Evolutionary conservation across 192 early-diverging fungal genomes (phyloP).

Genomic region (Irineochytrium annulatum): DNA sequence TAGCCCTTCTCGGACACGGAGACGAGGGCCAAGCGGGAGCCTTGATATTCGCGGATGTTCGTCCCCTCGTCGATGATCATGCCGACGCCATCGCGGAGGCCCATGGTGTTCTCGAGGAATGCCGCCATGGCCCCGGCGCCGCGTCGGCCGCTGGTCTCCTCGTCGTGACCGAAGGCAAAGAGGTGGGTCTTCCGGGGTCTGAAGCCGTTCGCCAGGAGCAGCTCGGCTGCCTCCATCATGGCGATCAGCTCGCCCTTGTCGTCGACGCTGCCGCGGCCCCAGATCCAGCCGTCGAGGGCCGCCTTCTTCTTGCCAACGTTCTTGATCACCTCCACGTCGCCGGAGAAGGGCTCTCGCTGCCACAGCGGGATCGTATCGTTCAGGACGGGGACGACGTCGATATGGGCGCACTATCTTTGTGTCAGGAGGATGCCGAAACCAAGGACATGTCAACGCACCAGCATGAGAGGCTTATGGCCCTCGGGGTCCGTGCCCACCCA

Average conservation of each 20-base stretch:
- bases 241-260: slow-evolving; percentile 37
- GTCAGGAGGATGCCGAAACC: too few relatives aligned
- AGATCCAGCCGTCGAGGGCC: slow-evolving; percentile 32
- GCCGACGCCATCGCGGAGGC: slow-evolving; percentile 40
- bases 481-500: slow-evolving; percentile 37
- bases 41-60: slow-evolving; percentile 4
- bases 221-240: slow-evolving; percentile 40
- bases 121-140: slow-evolving; percentile 29
- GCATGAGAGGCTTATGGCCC: slow-evolving; percentile 26
- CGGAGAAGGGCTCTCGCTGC: slow-evolving; percentile 39
- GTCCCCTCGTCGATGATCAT: slow-evolving; percentile 30
- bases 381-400: slow-evolving; percentile 44
- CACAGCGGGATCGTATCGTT: slow-evolving; percentile 26
- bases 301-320: too few relatives aligned
- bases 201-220: slow-evolving; percentile 34
- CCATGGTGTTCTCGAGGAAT: slow-evolving; percentile 21
- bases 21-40: slow-evolving; percentile 25
- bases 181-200: slow-evolving; percentile 31
- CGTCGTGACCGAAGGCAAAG: slow-evolving; percentile 48
- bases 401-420: slow-evolving; percentile 35
- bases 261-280: slow-evolving; percentile 41
- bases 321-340: slow-evolving; percentile 16
- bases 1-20: slow-evolving; percentile 42
- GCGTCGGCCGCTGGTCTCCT: slow-evolving; percentile 21
- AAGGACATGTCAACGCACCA: too few relatives aligned